Conservation (phyloP, 2,329 filamentous ascomycete species). For the Aspergillus arachidicola region DNA sequence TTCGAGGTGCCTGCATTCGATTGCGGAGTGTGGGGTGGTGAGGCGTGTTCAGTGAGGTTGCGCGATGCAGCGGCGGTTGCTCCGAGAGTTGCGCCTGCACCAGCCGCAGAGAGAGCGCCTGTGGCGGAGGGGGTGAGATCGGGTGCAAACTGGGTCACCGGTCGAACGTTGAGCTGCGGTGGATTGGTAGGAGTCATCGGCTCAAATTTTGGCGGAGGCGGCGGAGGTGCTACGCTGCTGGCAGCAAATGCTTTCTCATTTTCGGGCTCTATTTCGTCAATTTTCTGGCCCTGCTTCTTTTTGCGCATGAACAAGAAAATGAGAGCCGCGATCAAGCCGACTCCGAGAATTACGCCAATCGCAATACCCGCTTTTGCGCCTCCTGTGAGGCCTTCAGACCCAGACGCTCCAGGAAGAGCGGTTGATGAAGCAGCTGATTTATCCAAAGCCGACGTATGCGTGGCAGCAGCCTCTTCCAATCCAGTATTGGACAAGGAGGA, state of each 20-base stretch:
- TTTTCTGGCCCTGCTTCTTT: constrained; percentile 63
- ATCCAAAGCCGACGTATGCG: constrained; percentile 15
- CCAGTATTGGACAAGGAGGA: constrained; percentile 19
- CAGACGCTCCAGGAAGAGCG: constrained; percentile 24
- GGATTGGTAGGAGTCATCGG: constrained; percentile 55
- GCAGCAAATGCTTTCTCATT: constrained; percentile 63
- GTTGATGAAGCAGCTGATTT: constrained; percentile 27
- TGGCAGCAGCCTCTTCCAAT: constrained; percentile 21
- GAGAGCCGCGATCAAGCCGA: constrained; percentile 68
- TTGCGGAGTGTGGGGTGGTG: constrained; percentile 38
- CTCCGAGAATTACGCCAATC: constrained; percentile 73
- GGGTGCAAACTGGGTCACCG: constrained; percentile 80
- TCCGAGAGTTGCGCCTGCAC: constrained; percentile 20
- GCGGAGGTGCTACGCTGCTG: constrained; percentile 32
- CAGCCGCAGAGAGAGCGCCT: constrained; percentile 22
- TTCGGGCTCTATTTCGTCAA: constrained; percentile 49
- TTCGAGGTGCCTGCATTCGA: constrained; percentile 44
- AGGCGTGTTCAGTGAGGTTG: constrained; percentile 36
- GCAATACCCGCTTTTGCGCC: constrained; percentile 77
- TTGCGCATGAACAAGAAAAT: constrained; percentile 74
- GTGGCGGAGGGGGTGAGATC: constrained; percentile 53
- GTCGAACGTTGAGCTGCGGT: constrained; percentile 81
- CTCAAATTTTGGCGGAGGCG: constrained; percentile 40
- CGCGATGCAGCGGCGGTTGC: constrained; percentile 29
- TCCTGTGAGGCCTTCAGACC: constrained; percentile 43